Conservation (phyloP, 2,329 filamentous ascomycete species). For the Ascochyta pisi region DNA sequence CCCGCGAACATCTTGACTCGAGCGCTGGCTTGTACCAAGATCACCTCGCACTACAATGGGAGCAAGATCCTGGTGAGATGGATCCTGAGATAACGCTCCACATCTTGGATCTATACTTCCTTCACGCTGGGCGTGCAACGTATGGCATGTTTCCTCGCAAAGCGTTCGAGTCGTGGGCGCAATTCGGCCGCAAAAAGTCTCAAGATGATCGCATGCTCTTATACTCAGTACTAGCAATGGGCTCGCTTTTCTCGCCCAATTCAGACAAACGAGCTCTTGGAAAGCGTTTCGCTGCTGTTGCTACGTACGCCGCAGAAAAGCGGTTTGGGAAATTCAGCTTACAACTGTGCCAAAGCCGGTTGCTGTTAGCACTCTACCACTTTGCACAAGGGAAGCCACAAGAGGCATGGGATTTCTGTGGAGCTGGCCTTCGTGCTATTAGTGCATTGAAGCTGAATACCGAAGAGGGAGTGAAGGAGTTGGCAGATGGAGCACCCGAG, state of each 20-base stretch:
- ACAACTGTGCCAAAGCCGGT: conserved; percentile 70
- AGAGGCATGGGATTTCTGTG: conserved; percentile 69
- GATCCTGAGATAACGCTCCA: conserved; percentile 59
- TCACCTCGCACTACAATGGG: conserved; percentile 51
- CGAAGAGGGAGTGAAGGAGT: conserved; percentile 58
- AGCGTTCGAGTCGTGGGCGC: conserved; percentile 63
- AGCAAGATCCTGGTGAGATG: conserved; percentile 61
- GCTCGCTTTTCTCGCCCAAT: conserved; percentile 61
- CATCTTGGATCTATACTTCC: conserved; percentile 64
- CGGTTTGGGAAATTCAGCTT: conserved; percentile 62
- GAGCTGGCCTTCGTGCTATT: conserved; percentile 66
- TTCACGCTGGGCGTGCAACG: conserved; percentile 61
- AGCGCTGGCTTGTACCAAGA: conserved; percentile 44
- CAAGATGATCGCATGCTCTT: conserved; percentile 65
- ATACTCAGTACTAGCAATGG: conserved; percentile 66
- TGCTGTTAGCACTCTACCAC: conserved; percentile 72
- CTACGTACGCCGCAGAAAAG: conserved; percentile 63
- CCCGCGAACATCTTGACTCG: conserved; percentile 36
- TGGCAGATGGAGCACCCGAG: conserved; percentile 53
- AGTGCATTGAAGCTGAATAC: conserved; percentile 68
- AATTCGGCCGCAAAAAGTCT: conserved; percentile 56
- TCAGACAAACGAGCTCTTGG: conserved; percentile 55
- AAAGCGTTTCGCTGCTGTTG: conserved; percentile 61
- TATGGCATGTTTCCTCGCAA: conserved; percentile 64
- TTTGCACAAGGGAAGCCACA: conserved; percentile 66